A percentile compares a stretch with the other conserved stretches of the same genome.
These are phyloP conservation scores for Nigrospora oryzae DNA, from an alignment of 2,329 filamentous ascomycete genomes.

Conservation along the genomic window DNA sequence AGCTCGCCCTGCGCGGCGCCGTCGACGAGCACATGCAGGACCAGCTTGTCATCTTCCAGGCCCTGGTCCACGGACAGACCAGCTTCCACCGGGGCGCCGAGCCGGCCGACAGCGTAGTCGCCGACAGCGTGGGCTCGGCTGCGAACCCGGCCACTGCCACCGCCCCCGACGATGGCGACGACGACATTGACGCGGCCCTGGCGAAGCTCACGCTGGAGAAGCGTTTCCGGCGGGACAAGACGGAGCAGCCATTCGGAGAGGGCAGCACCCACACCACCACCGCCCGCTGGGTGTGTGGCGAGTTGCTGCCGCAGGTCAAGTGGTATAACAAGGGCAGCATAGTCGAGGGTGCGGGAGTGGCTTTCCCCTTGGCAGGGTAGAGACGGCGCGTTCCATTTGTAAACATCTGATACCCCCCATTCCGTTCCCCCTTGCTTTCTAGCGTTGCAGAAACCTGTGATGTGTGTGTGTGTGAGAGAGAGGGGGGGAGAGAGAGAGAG, in stretches of 20 bases:
- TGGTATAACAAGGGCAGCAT: slow-evolving; percentile 44
- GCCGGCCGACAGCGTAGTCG: slow-evolving; percentile 5
- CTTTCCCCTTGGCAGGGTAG: not conserved
- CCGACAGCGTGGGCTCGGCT: slow-evolving; percentile 6
- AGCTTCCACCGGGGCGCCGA: slow-evolving; percentile 28
- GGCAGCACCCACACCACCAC: slow-evolving; percentile 49
- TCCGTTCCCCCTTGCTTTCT: too few relatives aligned
- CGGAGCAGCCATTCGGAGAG: slow-evolving; percentile 42
- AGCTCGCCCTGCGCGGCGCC: slow-evolving; percentile 30
- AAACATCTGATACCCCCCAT: too few relatives aligned
- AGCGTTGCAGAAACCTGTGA: too few relatives aligned
- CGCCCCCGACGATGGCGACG: not conserved
- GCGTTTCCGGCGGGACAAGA: slow-evolving; percentile 31
- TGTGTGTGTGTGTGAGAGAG: too few relatives aligned
- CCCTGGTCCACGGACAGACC: slow-evolving; percentile 43
- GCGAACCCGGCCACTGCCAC: too few relatives aligned
- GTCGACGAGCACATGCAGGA: slow-evolving; percentile 23
- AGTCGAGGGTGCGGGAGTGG: slow-evolving; percentile 36
- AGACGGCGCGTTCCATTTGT: too few relatives aligned
- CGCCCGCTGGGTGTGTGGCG: slow-evolving; percentile 49
- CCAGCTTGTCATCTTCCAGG: slow-evolving; percentile 53
- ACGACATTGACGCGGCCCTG: slow-evolving; percentile 5
- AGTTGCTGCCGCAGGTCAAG: slow-evolving; percentile 37
- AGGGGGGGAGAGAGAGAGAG: too few relatives aligned
- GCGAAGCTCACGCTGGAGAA: slow-evolving; percentile 11